Base-by-base conservation (phyloP, 345 rosid species). In the Combretum micranthum region DNA sequence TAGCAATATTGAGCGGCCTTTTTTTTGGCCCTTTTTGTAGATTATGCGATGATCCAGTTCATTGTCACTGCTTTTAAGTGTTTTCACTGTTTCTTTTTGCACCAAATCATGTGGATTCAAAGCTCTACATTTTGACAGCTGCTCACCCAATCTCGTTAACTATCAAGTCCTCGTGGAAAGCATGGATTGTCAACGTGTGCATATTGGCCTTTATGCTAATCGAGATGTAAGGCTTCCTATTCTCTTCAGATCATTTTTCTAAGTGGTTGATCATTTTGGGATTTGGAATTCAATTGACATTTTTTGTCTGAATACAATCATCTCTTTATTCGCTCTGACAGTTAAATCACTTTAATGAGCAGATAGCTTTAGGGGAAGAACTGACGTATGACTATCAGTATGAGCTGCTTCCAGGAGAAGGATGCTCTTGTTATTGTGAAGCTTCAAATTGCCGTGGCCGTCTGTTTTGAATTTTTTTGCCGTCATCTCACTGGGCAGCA, bases 341-440 rank as follows among this genome's bases (percentile, higher is more conserved):
- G 25, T 25, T 50, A 46, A 42, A 52, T 25, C 45, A 23, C 14
- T 59, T n/a, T 37, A 15, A 21, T 62, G 73, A 68, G 74, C 99
- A 94, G 99, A 90, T 94, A 71, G 76, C 90, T 55, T 67, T 61
- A n/a, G 97, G 99, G 44, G 96, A 94, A 71, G 99, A 94, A 68
- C 70, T 90, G 69, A 85, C 96, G 1, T 76, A 68, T 37, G 83
- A 83, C 74, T 87, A 79, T 67, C 81, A 67, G 44, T 76, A 70
- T 16, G 67, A 81, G 61, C 64, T 66, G 42, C 73, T 71, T 47
- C 64, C 88, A 16, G 95, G 79, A 62, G 76, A 81, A 64, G 93
- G 86, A 46, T 62, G 57, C 73, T 68, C 76, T 50, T 87, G 96
- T 78, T 80, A 72, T 59, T 94, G 99, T 63, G 84, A 74, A 72